Percentiles rank a stretch among this genome's conserved stretches.
Evolutionary conservation across 2,329 filamentous ascomycete species (phyloP).

Genomic region (Ambrosiella beaveri): DNA sequence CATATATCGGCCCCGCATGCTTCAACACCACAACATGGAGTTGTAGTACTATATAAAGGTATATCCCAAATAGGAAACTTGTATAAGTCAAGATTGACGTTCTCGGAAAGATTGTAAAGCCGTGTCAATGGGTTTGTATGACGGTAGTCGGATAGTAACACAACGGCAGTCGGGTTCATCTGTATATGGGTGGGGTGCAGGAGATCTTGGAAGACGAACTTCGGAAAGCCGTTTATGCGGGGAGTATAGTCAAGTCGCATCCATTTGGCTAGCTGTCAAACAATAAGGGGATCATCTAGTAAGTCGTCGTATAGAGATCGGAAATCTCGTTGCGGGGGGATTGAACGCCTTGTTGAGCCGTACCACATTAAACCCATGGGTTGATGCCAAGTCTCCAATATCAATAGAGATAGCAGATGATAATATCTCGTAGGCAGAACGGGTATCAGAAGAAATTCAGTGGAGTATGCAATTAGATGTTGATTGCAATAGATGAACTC

Average conservation of each 20-base stretch:
- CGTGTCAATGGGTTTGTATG: background rate
- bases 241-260: background rate
- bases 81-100: background rate
- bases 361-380: no score
- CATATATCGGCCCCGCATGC: background rate
- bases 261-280: background rate
- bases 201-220: background rate
- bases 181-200: no score
- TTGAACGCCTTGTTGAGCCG: no score
- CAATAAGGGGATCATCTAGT: background rate
- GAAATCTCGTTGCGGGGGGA: no score
- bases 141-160: background rate
- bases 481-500: background rate
- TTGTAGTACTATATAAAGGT: background rate
- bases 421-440: background rate
- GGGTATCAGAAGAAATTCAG: background rate
- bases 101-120: background rate
- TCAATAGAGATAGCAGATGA: no score
- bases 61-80: background rate
- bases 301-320: background rate
- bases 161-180: background rate
- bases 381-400: no score
- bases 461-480: background rate
- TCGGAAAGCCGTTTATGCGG: background rate
- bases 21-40: background rate